Evolutionary conservation across 768 basidiomycete species (phyloP).

Genomic region (Boletus vermiculosoides): DNA sequence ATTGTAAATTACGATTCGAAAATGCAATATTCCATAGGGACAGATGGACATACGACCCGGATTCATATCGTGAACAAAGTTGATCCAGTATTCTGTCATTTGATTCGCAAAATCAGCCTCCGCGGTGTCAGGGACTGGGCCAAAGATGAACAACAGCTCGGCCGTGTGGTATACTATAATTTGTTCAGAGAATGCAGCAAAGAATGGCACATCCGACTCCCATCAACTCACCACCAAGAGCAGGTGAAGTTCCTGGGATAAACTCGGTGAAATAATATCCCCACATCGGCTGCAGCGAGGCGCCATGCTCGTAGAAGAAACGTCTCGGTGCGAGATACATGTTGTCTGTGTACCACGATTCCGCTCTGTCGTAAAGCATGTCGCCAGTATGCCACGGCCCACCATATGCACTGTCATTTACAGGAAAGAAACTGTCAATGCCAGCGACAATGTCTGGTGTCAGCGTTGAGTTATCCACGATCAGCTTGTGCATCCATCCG

Average conservation of each 20-base stretch:
- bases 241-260: slow-evolving; percentile 50
- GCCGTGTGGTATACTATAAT: slow-evolving; percentile 17
- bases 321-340: slow-evolving; percentile 55
- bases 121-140: slow-evolving; percentile 42
- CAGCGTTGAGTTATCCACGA: slow-evolving; percentile 48
- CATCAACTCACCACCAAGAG: slow-evolving; percentile 44
- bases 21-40: not conserved
- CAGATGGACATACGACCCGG: slow-evolving; percentile 45
- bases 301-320: slow-evolving; percentile 49
- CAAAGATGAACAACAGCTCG: slow-evolving; percentile 26
- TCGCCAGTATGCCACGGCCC: slow-evolving; percentile 59
- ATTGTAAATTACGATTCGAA: not conserved
- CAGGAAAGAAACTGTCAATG: slow-evolving; percentile 44
- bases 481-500: slow-evolving; percentile 44
- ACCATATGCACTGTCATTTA: slow-evolving; percentile 46
- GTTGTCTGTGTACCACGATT: slow-evolving; percentile 56
- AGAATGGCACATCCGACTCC: too few species aligned
- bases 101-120: slow-evolving; percentile 47
- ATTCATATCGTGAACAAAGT: slow-evolving; percentile 53
- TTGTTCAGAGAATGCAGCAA: not conserved
- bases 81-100: slow-evolving; percentile 53
- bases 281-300: slow-evolving; percentile 47
- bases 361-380: slow-evolving; percentile 54
- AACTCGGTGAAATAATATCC: slow-evolving; percentile 57
- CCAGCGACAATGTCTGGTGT: slow-evolving; percentile 35